Base-by-base conservation (phyloP, 192 early-diverging fungal species). In the Backusella sp. region DNA sequence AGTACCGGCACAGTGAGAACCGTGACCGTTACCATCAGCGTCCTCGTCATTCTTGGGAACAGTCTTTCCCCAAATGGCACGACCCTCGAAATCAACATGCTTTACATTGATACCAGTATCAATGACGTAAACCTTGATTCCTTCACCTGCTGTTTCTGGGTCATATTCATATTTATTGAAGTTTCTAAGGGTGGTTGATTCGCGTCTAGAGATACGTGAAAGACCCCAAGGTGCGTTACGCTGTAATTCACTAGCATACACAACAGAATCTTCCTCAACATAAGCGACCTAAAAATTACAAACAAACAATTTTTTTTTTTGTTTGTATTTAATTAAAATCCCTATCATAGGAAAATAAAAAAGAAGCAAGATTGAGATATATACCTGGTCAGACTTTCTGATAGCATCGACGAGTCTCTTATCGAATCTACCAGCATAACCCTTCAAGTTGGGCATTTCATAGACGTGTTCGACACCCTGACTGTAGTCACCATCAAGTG, bases 71-170 rank as follows among this genome's bases (percentile, higher is more conserved):
- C 94, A 95, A 59, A 76, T 74, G 49, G 98, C 98, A 76, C 98
- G 93, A 68, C 94, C 95, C 66, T 93, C 90, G 80, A 99, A 98
- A 74, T 99, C 97, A 14, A 89, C 87, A 76, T 98, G 97, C 1
- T 88, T 81, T 68, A 92, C 80, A 76, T 90, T 88, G 72, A 97
- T 89, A 70, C 98, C 98, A 4, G 98, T 98, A 87, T 99, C 97
- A 59, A 99, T 92, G 30, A 99, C 94, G 85, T 95, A 98, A 34
- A 92, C 95, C n/a, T 91, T 93, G 74, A 98, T 91, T 73, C 92
- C 93, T 7, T 91, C 85, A 56, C 96, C 96, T 21, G 74, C 74
- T 74, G 84, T 94, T 19, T 86, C 76, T 7, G 87, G 80, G 74
- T 92, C 83, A 83, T 96, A 94, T 3, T 77, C 70, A 73, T 96